Evolutionary conservation across 2,329 filamentous ascomycete genomes (phyloP).

Genomic region (Xylariaceae sp.): DNA sequence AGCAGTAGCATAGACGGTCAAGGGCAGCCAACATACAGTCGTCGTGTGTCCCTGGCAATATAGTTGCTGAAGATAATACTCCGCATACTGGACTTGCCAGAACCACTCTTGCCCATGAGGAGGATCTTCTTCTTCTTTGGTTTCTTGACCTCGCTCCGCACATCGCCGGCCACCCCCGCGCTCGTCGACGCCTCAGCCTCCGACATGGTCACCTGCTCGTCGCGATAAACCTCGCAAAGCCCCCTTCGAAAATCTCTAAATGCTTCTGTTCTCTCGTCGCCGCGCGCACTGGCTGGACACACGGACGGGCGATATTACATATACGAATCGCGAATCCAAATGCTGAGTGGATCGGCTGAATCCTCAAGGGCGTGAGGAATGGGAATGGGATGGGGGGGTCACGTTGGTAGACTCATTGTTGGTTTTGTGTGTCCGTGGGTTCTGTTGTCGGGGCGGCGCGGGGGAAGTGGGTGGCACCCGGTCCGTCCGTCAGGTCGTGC

Average conservation of each 20-base stretch:
- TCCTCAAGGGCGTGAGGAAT: background rate
- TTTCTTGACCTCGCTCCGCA: slow-evolving; percentile 54
- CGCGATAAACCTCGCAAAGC: background rate
- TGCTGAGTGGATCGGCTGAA: background rate
- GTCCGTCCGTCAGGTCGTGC: background rate
- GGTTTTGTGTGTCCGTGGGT: background rate
- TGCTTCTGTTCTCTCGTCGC: background rate
- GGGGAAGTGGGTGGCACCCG: background rate
- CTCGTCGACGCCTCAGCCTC: slow-evolving; percentile 28
- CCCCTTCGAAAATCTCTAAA: slow-evolving; percentile 22
- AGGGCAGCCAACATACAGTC: slow-evolving; percentile 51
- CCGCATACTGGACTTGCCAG: slow-evolving; percentile 96
- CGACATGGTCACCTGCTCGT: slow-evolving; percentile 21
- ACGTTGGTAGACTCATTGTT: slow-evolving; percentile 9
- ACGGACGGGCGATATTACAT: background rate
- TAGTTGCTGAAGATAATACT: slow-evolving; percentile 99
- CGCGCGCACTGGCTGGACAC: too few relatives aligned
- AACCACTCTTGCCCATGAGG: slow-evolving; percentile 92
- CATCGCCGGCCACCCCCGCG: slow-evolving; percentile 31
- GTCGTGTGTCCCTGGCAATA: slow-evolving; percentile 88
- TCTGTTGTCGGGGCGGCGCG: too few relatives aligned
- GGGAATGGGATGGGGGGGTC: background rate
- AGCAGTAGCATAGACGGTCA: background rate
- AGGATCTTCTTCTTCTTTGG: slow-evolving; percentile 83
- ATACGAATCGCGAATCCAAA: background rate